Evolutionary conservation across 352 stramenopile genomes (phyloP), one percentile per base, ranked within the genome.

Genomic region (Phytophthora pini): DNA sequence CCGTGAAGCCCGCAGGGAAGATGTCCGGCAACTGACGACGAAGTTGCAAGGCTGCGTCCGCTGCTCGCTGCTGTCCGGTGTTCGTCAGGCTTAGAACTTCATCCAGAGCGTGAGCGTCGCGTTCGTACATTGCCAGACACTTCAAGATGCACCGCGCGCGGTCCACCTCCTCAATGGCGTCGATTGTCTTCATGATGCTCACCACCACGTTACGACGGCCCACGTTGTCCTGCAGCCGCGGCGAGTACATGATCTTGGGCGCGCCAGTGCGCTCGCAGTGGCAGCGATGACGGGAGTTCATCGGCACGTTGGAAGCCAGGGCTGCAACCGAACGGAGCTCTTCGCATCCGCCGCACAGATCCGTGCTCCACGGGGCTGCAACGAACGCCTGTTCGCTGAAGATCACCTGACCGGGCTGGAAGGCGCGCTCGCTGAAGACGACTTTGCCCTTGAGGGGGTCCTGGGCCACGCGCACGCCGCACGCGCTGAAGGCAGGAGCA

Each of bases 361-460:
- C 77, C 13, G 77, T 89, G 63, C 74, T 87, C 84, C 85, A 93
- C 8, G 79, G 60, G 11, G 82, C 85, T 55, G 72, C 85, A 46
- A 92, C 85, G 57, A 93, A 92, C 22, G 85, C 82, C 57, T 87
- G 56, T 62, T 93, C 85, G 52, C 74, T 82, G 66, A 93, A 93
- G 52, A 93, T 87, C 29, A 92, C 80, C 22, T 89, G 77, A 5
- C 84, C 84, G 4, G 82, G 69, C 27, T 76, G 46, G 58, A 92
- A 89, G 1, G 59, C 54, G 12, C 79, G 80, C 56, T 88, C 68
- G 31, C 70, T 82, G 31, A 73, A 70, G 31, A 91, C 82, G n/a
- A 91, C 77, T 15, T 85, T 84, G 48, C 82, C 80, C 68, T 89
- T 91, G 31, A 72, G 56, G 11, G 55, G 43, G 36, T 89, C 77